These are phyloP conservation scores for Haplosporangium sp. DNA, from an alignment of 371 early-diverging fungal species.

Conservation along the genomic window DNA sequence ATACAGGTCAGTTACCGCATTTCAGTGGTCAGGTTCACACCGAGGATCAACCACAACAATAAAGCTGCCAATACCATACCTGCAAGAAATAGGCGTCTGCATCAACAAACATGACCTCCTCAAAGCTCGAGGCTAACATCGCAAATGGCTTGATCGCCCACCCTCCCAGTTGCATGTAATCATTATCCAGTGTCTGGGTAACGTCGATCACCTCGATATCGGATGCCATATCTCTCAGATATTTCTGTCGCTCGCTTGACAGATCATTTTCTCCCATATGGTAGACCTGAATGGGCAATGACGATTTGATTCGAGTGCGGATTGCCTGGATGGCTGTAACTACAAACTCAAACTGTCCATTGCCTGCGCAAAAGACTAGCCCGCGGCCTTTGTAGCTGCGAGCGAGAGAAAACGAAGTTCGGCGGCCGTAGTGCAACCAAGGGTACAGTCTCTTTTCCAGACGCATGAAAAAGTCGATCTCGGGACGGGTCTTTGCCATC, in stretches of 20 bases:
- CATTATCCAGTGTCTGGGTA: slow-evolving; percentile 61
- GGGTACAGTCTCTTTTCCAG: slow-evolving; percentile 29
- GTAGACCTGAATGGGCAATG: slow-evolving; percentile 78
- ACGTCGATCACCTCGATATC: slow-evolving; percentile 65
- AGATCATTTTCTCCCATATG: slow-evolving; percentile 72
- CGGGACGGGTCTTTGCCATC: slow-evolving; percentile 11
- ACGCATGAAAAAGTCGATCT: slow-evolving; percentile 29
- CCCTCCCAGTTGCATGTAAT: slow-evolving; percentile 62
- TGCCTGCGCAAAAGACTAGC: slow-evolving; percentile 76
- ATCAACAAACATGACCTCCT: slow-evolving; percentile 78
- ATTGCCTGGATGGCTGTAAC: slow-evolving; percentile 59
- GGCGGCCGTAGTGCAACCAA: slow-evolving; percentile 16
- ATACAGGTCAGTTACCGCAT: neutral
- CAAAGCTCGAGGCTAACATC: slow-evolving; percentile 74
- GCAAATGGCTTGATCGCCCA: slow-evolving; percentile 78
- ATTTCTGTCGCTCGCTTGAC: slow-evolving; percentile 52
- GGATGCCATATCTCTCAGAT: slow-evolving; percentile 57
- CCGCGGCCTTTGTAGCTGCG: slow-evolving; percentile 59
- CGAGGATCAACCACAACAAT: neutral
- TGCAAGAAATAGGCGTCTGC: slow-evolving; percentile 82
- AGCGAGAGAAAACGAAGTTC: slow-evolving; percentile 26
- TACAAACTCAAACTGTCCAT: slow-evolving; percentile 70
- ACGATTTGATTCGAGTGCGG: slow-evolving; percentile 18
- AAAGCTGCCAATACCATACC: slow-evolving; percentile 9
- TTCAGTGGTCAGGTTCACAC: neutral